These are phyloP conservation scores for Penicillium sp. DNA, from an alignment of 2,329 filamentous ascomycete species.

Conservation along the genomic window DNA sequence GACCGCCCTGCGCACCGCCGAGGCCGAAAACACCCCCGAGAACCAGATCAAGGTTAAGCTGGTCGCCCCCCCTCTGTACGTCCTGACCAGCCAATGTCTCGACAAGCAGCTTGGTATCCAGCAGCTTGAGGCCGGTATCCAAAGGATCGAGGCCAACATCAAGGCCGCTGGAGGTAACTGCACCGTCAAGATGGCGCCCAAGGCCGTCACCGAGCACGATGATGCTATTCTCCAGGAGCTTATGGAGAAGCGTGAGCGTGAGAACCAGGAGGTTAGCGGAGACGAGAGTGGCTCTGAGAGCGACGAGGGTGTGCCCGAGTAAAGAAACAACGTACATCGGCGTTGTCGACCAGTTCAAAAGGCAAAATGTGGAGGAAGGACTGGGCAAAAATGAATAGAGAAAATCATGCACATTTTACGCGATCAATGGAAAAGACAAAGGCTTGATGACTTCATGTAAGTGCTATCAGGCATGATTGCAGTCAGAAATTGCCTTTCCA, in stretches of 20 bases:
- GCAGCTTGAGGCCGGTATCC: conserved; percentile 83
- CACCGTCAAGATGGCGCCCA: conserved; percentile 95
- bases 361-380: conserved; percentile 12
- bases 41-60: conserved; percentile 98
- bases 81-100: conserved; percentile 90
- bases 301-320: conserved; percentile 75
- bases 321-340: conserved; percentile 23
- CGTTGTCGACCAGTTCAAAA: conserved; percentile 15
- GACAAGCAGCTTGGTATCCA: conserved; percentile 88
- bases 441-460: conserved; percentile 21
- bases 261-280: conserved; percentile 96
- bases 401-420: conserved; percentile 22
- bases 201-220: conserved; percentile 98
- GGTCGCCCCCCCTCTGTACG: conserved; percentile 95
- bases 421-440: conserved; percentile 21
- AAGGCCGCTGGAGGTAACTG: conserved; percentile 74
- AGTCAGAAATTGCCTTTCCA: conserved; percentile 21
- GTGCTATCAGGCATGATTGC: conserved; percentile 17
- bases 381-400: conserved; percentile 25
- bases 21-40: conserved; percentile 87
- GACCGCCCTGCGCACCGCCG: conserved; percentile 83
- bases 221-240: conserved; percentile 94
- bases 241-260: conserved; percentile 98
- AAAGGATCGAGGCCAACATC: conserved; percentile 81
- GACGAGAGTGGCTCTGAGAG: conserved; percentile 96